Base-by-base conservation (phyloP, 2,329 filamentous ascomycete genomes). In the Trichoderma pleuroti region DNA sequence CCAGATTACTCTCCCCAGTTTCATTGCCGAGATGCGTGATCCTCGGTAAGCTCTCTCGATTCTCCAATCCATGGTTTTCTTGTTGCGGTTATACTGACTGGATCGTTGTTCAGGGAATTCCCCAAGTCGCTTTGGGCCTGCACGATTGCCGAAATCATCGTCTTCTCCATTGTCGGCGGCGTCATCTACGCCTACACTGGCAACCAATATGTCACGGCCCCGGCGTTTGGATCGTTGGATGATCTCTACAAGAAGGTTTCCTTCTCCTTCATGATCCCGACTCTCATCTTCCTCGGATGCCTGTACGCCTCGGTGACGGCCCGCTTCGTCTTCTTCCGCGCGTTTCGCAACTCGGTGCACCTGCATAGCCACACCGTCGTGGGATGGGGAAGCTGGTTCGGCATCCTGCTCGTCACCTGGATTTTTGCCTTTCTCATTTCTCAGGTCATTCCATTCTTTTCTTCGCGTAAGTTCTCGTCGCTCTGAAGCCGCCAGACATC, bases 251-350 rank as follows among this genome's bases (percentile, higher is more conserved):
- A 96, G 83, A 97, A 97, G 83, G 86, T 96, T 2, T 88, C 93
- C 0, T 98, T 97, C 81, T 94, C 92, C 14, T 97, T 98, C 84
- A 97, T 97, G 94, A 92, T 98, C 36, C 94, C 94, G 0, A 98
- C 94, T 0, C 86, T 98, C 74, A 93, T 98, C 77, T 98, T 98
- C 84, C 82, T 98, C 5, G 94, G 94, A 9, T 93, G 97, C 0
- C 82, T 98, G 21, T 98, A 98, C 78, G 94, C 94, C 16, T 96
- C 93, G 0, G 93, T 98, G 1, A 94, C 93, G 5, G 92, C 92
- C 1, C 91, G 94, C 34, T 97, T 98, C 82, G 84, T 98, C 76
- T 97, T 97, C 84, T 97, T 97, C 87, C 92, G 93, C 73, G 78
- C 96, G 21, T 97, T 97, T 81, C 89, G 91, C 70, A 90, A 90